phyloP scores from a whole-genome alignment of 2,329 filamentous ascomycete genomes.

The Pseudogymnoascus sp. region DNA sequence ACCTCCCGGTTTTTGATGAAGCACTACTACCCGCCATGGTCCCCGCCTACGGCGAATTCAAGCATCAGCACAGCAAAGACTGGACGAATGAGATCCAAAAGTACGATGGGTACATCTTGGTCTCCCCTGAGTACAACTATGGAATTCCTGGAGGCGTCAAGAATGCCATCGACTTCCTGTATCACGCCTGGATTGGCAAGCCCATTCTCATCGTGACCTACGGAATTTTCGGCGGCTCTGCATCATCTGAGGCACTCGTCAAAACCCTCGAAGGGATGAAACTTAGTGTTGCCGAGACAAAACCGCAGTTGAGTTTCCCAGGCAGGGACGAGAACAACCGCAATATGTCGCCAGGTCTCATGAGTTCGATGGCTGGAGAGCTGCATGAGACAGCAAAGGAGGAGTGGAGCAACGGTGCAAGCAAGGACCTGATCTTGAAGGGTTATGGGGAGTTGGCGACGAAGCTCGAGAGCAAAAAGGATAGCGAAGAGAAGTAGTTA shows the following conservation, averaged over 20 bases:
- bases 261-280: constrained; percentile 26
- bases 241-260: constrained; percentile 27
- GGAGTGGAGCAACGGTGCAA: not conserved
- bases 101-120: constrained; percentile 42
- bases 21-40: constrained; percentile 33
- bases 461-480: not conserved
- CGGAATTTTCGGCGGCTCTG: constrained; percentile 38
- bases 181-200: constrained; percentile 51
- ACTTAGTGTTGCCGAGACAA: constrained; percentile 27
- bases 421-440: constrained; percentile 3
- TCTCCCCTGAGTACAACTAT: constrained; percentile 51
- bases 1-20: constrained; percentile 42
- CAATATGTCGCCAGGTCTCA: constrained; percentile 2
- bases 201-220: constrained; percentile 48
- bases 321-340: constrained; percentile 9
- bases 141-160: constrained; percentile 47
- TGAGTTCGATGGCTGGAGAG: not conserved
- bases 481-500: not conserved
- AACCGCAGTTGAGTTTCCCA: constrained; percentile 27
- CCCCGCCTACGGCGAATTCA: constrained; percentile 31
- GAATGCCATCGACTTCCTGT: constrained; percentile 57
- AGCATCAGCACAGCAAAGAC: constrained; percentile 34
- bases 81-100: constrained; percentile 40
- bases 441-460: not conserved
- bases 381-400: not conserved